Base-by-base conservation (phyloP, 2,329 filamentous ascomycete species). In the Xylariaceae sp. region DNA sequence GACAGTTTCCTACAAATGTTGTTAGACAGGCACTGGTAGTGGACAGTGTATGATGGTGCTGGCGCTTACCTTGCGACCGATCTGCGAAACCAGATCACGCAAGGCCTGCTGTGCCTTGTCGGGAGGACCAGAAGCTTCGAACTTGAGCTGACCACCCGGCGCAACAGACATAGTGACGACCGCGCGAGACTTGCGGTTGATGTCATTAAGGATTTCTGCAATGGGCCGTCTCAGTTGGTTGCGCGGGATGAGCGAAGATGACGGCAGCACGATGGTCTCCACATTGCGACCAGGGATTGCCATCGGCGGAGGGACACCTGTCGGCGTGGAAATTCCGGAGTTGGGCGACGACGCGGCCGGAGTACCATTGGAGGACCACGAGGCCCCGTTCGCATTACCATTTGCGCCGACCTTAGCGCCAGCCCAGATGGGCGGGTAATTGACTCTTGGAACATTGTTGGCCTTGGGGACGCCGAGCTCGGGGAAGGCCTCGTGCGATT, bases 401-500 rank as follows among this genome's bases (percentile, higher is more conserved):
- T 78, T 77, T 62, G 77, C 75, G 60, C 80, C 82, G 64, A 88
- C 88, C 90, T 78, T 77, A 62, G 76, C 76, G 57, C 80, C 84
- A 64, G 88, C 88, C 92, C 93, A 97, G 67, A 89, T 86, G 51
- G 88, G 85, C 51, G 87, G 81, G 60, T 85, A 81, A 66, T 84
- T 82, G 59, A 85, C 80, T 63, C 82, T 75, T 15, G 76, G 75
- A 39, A 30, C 23, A 30, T 85, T 78, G 47, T 67, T 56, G 75
- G 92, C 92, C 74, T 85, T 86, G 59, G 80, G 75, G 18, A 77
- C 83, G 63, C 92, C 93, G 51, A 99, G 84, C 68, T 92, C 87
- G n/a, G 94, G 94, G 81, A 99, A 99, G 61, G 90, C 80, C 75
- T 97, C 92, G 71, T 95, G 89, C 15, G 90, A 96, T 70, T 90